phyloP scores from a whole-genome alignment of 2,329 filamentous ascomycete genomes.

The Zymoseptoria passerinii region DNA sequence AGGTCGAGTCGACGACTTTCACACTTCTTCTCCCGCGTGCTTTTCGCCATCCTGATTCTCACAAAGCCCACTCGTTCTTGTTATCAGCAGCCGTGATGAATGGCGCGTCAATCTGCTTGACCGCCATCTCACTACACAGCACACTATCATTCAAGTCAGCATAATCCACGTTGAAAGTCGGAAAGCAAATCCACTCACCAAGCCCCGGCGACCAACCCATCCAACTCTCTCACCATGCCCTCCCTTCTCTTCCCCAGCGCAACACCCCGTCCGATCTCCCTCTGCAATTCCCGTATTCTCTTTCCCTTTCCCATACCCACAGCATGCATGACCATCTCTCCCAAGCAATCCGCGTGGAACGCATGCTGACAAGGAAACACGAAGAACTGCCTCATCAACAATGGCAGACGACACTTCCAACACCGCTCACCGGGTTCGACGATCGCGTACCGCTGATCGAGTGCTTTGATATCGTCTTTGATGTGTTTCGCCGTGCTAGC shows the following conservation, averaged over 20 bases:
- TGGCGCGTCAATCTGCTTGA: conserved; percentile 88
- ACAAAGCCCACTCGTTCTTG: conserved; percentile 66
- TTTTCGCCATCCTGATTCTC: conserved; percentile 6
- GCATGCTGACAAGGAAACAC: conserved; percentile 98
- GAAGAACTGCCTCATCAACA: conserved; percentile 89
- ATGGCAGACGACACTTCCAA: conserved; percentile 75
- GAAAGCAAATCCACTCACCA: conserved; percentile 40
- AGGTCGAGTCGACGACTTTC: no score
- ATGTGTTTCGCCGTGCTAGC: conserved; percentile 84
- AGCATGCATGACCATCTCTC: conserved; percentile 74
- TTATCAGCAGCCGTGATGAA: conserved; percentile 71
- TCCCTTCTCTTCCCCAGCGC: conserved; percentile 66
- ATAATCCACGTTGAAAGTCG: neutral
- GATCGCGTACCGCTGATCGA: conserved; percentile 87
- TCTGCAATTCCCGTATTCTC: conserved; percentile 77
- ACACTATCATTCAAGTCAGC: conserved; percentile 51
- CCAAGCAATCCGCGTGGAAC: conserved; percentile 92
- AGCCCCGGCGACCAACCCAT: conserved; percentile 80
- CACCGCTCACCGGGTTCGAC: conserved; percentile 95
- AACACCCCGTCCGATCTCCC: conserved; percentile 65
- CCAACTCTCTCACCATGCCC: conserved; percentile 76
- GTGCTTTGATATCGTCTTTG: conserved; percentile 73
- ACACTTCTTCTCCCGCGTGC: neutral
- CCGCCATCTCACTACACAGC: conserved; percentile 87
- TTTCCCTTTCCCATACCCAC: conserved; percentile 66